Percentiles rank a stretch among this genome's conserved stretches.
Conservation (phyloP, 305 asterid species). For the Solanum chacoense region DNA sequence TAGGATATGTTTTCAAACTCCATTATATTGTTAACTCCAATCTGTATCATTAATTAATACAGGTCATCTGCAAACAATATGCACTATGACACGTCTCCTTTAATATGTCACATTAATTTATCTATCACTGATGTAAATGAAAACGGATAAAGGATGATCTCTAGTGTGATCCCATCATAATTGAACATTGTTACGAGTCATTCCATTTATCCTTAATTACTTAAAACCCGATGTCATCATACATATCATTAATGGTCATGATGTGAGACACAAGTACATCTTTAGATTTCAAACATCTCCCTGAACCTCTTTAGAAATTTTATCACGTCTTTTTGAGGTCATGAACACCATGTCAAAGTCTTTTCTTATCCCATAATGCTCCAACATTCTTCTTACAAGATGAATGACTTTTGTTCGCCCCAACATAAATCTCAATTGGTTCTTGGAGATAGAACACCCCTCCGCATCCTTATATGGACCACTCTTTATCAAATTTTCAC, state of each 20-base stretch:
- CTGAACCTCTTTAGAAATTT: background rate
- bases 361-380: background rate
- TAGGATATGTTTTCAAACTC: background rate
- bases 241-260: background rate
- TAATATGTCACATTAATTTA: background rate
- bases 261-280: background rate
- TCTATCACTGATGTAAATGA: background rate
- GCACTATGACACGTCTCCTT: background rate
- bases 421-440: background rate
- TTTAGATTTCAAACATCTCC: background rate
- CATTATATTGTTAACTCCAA: background rate
- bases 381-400: background rate
- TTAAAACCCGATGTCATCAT: background rate
- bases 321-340: background rate
- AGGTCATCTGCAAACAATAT: background rate
- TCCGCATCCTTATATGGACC: background rate
- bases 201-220: background rate
- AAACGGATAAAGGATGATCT: background rate
- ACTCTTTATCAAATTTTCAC: background rate
- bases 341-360: background rate
- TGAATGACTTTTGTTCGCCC: background rate
- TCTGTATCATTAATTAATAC: background rate
- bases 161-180: background rate
- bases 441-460: background rate
- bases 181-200: background rate